phyloP scores from a whole-genome alignment of 805 yeast genomes.

The Candida parachauliodes region DNA sequence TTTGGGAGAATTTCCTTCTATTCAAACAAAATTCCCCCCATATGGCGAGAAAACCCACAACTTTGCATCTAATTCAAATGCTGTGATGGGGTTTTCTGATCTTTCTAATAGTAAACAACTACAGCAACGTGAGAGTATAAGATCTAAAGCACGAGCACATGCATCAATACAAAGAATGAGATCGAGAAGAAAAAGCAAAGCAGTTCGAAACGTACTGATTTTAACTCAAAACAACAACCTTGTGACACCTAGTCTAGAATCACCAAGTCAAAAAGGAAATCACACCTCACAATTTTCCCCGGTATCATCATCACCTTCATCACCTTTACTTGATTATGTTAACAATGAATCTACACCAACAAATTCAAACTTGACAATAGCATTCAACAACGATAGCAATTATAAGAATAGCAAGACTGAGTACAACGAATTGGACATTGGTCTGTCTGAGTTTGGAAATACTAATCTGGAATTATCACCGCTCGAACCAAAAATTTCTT shows the following conservation, averaged over 20 bases:
- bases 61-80: constrained; percentile 1
- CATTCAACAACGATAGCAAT: not conserved
- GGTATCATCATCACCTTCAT: constrained; percentile 12
- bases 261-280: constrained; percentile 5
- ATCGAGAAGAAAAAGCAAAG: constrained; percentile 52
- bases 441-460: not conserved
- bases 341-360: constrained; percentile 1
- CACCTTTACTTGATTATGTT: constrained; percentile 13
- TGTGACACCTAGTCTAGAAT: constrained; percentile 22
- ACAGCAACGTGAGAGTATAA: constrained; percentile 20
- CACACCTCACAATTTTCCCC: not conserved
- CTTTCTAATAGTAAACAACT: not conserved
- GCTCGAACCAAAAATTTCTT: constrained; percentile 6
- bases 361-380: constrained; percentile 7
- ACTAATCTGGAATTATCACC: constrained; percentile 7
- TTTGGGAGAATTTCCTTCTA: constrained; percentile 39
- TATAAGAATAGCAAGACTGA: not conserved
- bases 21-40: constrained; percentile 13
- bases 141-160: constrained; percentile 61
- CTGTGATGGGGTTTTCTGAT: constrained; percentile 2
- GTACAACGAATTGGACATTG: not conserved
- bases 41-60: constrained; percentile 1
- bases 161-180: constrained; percentile 62
- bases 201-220: constrained; percentile 26
- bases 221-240: constrained; percentile 10